Percentiles rank a stretch among this genome's conserved stretches.
These are phyloP conservation scores for Aureobasidium sp. DNA, from an alignment of 2,329 filamentous ascomycete genomes.

Conservation along the genomic window DNA sequence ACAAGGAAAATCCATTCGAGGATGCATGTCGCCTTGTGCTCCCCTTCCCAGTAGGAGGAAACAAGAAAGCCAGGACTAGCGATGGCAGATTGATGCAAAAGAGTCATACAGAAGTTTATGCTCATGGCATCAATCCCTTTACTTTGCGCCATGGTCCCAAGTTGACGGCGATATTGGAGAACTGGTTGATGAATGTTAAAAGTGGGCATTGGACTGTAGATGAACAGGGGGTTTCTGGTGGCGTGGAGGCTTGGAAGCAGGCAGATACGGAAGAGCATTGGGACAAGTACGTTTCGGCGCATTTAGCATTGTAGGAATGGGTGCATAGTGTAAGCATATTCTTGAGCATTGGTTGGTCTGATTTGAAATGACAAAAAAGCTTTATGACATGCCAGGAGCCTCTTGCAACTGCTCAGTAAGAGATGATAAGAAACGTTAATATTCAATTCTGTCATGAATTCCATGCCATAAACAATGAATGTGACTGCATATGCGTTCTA, in stretches of 20 bases:
- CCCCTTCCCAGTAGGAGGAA: constrained; percentile 26
- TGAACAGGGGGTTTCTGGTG: constrained; percentile 26
- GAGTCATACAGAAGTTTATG: constrained; percentile 28
- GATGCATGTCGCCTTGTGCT: constrained; percentile 28
- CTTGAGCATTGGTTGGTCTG: background rate
- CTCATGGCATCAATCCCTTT: constrained; percentile 28
- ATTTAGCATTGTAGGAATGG: constrained; percentile 1
- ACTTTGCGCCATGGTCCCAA: constrained; percentile 29
- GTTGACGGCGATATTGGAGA: constrained; percentile 27
- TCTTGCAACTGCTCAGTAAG: too few species aligned
- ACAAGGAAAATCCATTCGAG: constrained; percentile 29
- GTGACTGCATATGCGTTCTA: background rate
- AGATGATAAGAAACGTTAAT: too few species aligned
- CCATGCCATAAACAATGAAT: too few species aligned
- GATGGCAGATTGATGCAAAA: constrained; percentile 25
- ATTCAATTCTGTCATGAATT: too few species aligned
- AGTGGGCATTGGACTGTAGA: constrained; percentile 29
- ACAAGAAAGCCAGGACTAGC: constrained; percentile 26
- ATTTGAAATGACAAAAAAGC: too few species aligned
- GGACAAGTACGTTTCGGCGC: constrained; percentile 15
- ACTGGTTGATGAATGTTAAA: constrained; percentile 27
- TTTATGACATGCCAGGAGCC: too few species aligned
- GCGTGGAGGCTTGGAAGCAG: constrained; percentile 27
- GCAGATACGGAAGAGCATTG: constrained; percentile 29
- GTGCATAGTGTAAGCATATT: background rate